Conservation (phyloP, 352 stramenopile species). For the Globisporangium lucens region DNA sequence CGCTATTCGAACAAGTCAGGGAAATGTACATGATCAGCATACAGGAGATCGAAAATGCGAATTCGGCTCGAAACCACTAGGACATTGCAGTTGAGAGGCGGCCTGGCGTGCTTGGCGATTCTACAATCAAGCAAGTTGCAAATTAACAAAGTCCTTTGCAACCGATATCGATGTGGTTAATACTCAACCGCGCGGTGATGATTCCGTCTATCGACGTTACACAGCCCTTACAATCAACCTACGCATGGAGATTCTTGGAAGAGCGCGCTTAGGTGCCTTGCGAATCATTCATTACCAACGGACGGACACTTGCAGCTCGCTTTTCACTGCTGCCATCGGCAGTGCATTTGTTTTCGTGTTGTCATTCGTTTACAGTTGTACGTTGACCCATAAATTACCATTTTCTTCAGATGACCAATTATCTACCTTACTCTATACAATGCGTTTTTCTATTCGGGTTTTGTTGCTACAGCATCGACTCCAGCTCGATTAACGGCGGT, state of each 20-base stretch:
- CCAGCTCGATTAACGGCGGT: not conserved
- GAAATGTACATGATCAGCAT: not conserved
- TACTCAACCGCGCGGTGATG: constrained; percentile 17
- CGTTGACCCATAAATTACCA: not conserved
- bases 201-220: constrained; percentile 19
- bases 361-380: not conserved
- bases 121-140: constrained; percentile 6
- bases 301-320: not conserved
- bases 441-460: not conserved
- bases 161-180: not conserved
- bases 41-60: not conserved
- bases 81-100: not conserved
- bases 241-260: constrained; percentile 15
- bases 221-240: constrained; percentile 14
- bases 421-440: not conserved
- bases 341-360: not conserved
- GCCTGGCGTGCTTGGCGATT: not conserved
- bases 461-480: not conserved
- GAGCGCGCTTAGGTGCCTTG: not conserved
- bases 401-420: not conserved
- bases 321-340: not conserved
- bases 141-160: no score
- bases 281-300: not conserved
- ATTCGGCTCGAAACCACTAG: not conserved
- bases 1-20: not conserved